These are phyloP conservation scores for Dioszegia crocea DNA, from an alignment of 768 basidiomycete genomes.

Conservation along the genomic window DNA sequence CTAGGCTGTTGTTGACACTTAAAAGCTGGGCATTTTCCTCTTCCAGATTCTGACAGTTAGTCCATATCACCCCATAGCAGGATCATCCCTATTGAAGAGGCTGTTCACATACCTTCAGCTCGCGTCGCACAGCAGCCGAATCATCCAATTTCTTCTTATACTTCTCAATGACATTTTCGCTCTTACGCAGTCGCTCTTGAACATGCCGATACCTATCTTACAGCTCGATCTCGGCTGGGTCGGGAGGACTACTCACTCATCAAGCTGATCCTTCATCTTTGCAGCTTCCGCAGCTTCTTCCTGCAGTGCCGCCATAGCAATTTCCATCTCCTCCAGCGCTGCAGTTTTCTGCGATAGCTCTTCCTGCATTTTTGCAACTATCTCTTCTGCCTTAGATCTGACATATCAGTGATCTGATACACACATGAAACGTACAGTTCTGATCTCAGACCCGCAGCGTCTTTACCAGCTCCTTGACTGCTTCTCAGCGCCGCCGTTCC, in stretches of 20 bases:
- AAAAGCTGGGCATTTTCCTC: conserved; percentile 88
- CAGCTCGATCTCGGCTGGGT: conserved; percentile 1
- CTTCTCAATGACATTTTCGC: conserved; percentile 96
- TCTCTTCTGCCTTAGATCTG: conserved; percentile 92
- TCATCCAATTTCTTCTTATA: conserved; percentile 98
- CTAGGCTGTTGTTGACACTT: conserved; percentile 83
- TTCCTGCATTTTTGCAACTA: conserved; percentile 71
- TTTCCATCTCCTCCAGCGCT: conserved; percentile 67
- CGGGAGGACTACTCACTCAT: conserved; percentile 63
- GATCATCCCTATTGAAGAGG: not conserved
- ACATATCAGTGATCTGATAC: conserved; percentile 13
- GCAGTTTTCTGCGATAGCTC: conserved; percentile 75
- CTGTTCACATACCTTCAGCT: conserved; percentile 48
- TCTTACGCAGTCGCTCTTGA: conserved; percentile 85
- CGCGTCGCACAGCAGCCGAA: conserved; percentile 61
- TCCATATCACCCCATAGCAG: not conserved
- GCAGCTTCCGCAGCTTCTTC: conserved; percentile 69
- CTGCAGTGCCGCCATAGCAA: conserved; percentile 76
- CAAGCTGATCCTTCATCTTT: conserved; percentile 84
- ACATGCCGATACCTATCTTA: conserved; percentile 74
- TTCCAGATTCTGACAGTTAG: conserved; percentile 59
- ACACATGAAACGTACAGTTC: conserved; percentile 67
- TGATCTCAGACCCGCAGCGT: conserved; percentile 72
- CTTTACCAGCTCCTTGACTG: conserved; percentile 68
- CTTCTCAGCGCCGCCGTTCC: conserved; percentile 59